Evolutionary conservation across 2,329 filamentous ascomycete genomes (phyloP), one percentile per base, ranked within the genome.

Genomic region (Fusarium tjaetaba): DNA sequence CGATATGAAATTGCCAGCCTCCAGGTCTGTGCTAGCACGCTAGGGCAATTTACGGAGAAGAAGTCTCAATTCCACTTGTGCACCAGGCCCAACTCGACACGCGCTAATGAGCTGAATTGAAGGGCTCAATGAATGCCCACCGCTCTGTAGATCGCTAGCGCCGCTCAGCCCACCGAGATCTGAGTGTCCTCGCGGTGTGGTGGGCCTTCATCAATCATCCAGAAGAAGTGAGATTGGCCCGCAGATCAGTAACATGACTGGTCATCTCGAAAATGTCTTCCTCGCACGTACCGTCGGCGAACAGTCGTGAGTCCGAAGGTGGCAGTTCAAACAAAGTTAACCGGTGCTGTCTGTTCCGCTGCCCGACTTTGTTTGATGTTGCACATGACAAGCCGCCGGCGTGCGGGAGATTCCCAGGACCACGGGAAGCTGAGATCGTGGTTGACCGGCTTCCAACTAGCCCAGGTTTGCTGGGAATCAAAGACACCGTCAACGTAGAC

Each of bases 61-160:
- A 70, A 46, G 38, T 24, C 61, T 49, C 62, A 73, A 68, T 57
- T 71, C 42, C 45, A 53, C 57, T 56, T 68, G 57, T 34, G 65
- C 43, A 71, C 61, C 70, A 66, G 46, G 52, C 71, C 53, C 32
- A 73, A 64, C 62, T 73, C 53, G 49, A 73, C 45, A 20, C 71
- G 42, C 76, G 66, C 76, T 77, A 77, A 74, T 70, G 74, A 77
- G 74, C 75, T 77, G 76, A 76, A 68, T 70, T 64, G 74, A 66
- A 70, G 71, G 71, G 73, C 65, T 78, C 56, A 26, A 38, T 26
- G 49, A 38, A 72, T 69, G 75, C 64, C 76, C 76, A 78, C 76
- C 74, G 75, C 71, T 75, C 65, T 76, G 76, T 75, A 77, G 72
- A 76, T 77, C 73, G 65, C 75, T 78, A 78, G 76, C 64, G 75